These are phyloP conservation scores for Fusarium sterilihyphosum DNA, from an alignment of 2,329 filamentous ascomycete genomes.

Conservation along the genomic window DNA sequence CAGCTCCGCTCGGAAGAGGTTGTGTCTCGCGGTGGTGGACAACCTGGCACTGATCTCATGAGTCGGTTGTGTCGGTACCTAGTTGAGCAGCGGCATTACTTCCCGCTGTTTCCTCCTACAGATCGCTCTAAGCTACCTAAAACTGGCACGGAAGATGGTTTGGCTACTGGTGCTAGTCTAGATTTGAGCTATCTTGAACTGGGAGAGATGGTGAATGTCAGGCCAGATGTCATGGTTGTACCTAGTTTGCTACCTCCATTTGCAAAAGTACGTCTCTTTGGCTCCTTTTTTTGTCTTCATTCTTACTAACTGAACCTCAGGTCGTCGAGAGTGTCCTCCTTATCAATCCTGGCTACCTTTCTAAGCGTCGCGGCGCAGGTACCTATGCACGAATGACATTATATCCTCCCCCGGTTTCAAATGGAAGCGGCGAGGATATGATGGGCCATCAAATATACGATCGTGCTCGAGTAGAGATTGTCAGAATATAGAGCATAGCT, in stretches of 20 bases:
- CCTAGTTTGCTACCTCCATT: constrained; percentile 88
- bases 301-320: constrained; percentile 55
- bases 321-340: constrained; percentile 90
- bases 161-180: constrained; percentile 78
- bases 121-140: constrained; percentile 74
- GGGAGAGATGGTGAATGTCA: constrained; percentile 87
- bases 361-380: constrained; percentile 84
- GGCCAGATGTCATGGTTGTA: constrained; percentile 84
- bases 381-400: constrained; percentile 86
- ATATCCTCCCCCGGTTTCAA: constrained; percentile 70
- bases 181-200: constrained; percentile 88
- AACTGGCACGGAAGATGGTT: constrained; percentile 67
- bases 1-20: constrained; percentile 82
- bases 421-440: constrained; percentile 66
- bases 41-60: constrained; percentile 63
- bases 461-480: constrained; percentile 86
- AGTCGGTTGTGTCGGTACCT: constrained; percentile 79
- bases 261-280: constrained; percentile 74
- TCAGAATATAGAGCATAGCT: constrained; percentile 68
- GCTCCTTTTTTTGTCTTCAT: neutral
- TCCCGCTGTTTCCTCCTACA: constrained; percentile 85
- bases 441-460: constrained; percentile 82
- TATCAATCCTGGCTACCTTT: constrained; percentile 89
- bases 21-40: constrained; percentile 37
- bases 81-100: constrained; percentile 90